Evolutionary conservation across 352 stramenopile genomes (phyloP), one percentile per base, ranked within the genome.

Genomic region (Phytophthora tentaculata): DNA sequence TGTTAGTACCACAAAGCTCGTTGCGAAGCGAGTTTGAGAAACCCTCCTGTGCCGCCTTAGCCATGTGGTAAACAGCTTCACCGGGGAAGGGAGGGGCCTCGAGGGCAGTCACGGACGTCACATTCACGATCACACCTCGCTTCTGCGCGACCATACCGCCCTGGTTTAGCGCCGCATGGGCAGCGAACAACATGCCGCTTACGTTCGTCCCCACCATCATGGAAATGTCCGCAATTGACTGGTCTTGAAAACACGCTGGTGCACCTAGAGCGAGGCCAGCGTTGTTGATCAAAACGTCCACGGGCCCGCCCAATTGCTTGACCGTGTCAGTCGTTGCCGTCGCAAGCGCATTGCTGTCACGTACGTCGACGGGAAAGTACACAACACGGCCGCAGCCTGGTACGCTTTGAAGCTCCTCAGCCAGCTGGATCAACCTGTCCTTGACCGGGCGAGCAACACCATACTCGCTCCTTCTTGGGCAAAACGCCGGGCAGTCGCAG

Each of bases 211-310:
- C 41, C 13, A 76, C 45, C 69, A 76, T 76, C 22, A 43, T 73
- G 12, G 59, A 61, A 22, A 76, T 73, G 50, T 70, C 64, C 14
- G 49, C 50, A 19, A 71, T 76, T 43, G 64, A 73, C 55, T 76
- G 64, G 19, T 70, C 55, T 3, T 66, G 50, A 35, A 73, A 76
- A 14, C 52, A 61, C 1, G 64, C 64, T 9, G 69, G 69, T 0
- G 69, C 69, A 10, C 59, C 69, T 13, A 76, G 59, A 1, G 69
- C 59, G 7, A 73, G 59, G 0, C 64, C 64, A 48, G 69, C 69
- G 45, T 77, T 77, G 64, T 73, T 77, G 59, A 77, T 32, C 20
- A 77, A 39, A 45, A 73, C 50, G 49, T 77, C 64, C 22, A 77
- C 54, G 0, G 64, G 64, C 6, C 48, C 43, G 7, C 69, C 69